These are phyloP conservation scores for Astragalus glycyphyllos DNA, from an alignment of 306 rosid genomes.

Conservation along the genomic window DNA sequence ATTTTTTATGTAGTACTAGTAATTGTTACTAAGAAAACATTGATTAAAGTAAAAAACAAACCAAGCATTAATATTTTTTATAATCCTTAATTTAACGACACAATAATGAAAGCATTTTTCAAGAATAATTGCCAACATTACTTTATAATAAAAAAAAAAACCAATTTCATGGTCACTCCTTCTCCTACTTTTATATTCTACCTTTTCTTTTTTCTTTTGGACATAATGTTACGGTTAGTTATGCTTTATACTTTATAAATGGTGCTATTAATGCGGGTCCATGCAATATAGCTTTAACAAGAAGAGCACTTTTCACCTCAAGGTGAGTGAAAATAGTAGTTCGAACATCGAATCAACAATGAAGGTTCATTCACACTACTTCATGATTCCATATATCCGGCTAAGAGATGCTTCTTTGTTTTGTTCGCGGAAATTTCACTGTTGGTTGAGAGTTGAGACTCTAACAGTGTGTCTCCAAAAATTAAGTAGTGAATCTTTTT, in stretches of 20 bases:
- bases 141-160: too few species aligned
- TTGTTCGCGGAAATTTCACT: conserved; percentile 20
- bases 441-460: conserved; percentile 45
- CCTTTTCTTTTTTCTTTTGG: background rate
- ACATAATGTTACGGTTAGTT: background rate
- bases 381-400: background rate
- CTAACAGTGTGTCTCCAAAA: conserved; percentile 46
- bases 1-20: too few species aligned
- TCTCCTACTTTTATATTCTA: background rate
- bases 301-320: background rate
- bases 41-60: background rate
- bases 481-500: conserved; percentile 10
- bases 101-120: background rate
- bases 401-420: conserved; percentile 35
- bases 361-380: conserved; percentile 1
- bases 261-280: background rate
- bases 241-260: background rate
- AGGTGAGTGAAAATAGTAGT: too few species aligned
- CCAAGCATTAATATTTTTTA: background rate
- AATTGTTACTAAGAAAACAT: too few species aligned
- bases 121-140: background rate
- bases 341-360: too few species aligned
- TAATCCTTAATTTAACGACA: background rate
- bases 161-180: background rate
- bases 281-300: conserved; percentile 1